A percentile compares a stretch with the other conserved stretches of the same genome.
Conservation (phyloP, 179 eudicot species). For the Spergularia azorica region DNA sequence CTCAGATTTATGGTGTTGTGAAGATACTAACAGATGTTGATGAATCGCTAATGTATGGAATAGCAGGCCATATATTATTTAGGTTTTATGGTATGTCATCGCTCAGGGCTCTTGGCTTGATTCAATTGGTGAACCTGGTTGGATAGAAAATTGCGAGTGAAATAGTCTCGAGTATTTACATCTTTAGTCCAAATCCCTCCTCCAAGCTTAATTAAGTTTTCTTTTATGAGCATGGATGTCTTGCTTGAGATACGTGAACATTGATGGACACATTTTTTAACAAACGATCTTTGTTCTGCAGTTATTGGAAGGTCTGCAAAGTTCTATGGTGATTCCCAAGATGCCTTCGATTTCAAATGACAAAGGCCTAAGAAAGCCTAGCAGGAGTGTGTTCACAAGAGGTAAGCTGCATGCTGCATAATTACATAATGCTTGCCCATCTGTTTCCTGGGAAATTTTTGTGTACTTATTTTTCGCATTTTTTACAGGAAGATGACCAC, state of each 20-base stretch:
- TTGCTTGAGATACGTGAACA: not conserved
- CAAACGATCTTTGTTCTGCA: conserved; percentile 31
- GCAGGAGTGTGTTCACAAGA: conserved; percentile 45
- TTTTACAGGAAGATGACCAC: conserved; percentile 36
- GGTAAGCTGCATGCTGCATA: conserved; percentile 37
- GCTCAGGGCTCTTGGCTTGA: not conserved
- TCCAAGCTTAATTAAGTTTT: not conserved
- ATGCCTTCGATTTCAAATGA: conserved; percentile 71
- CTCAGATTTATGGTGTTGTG: not conserved
- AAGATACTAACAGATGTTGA: not conserved
- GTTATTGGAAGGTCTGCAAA: conserved; percentile 96
- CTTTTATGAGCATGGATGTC: not conserved
- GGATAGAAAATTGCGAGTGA: too few relatives aligned
- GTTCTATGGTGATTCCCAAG: conserved; percentile 75
- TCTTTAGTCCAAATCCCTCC: too few relatives aligned
- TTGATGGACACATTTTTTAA: not conserved
- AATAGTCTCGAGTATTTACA: too few relatives aligned
- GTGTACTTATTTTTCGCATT: conserved; percentile 5
- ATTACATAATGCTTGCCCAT: not conserved
- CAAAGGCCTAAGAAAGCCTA: conserved; percentile 54
- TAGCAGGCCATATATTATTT: not conserved
- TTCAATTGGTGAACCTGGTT: too few relatives aligned
- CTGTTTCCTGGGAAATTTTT: not conserved
- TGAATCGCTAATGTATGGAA: not conserved
- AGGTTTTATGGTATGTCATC: not conserved